Base-by-base conservation (phyloP, 371 early-diverging fungal genomes). In the Lichtheimia hyalospora region DNA sequence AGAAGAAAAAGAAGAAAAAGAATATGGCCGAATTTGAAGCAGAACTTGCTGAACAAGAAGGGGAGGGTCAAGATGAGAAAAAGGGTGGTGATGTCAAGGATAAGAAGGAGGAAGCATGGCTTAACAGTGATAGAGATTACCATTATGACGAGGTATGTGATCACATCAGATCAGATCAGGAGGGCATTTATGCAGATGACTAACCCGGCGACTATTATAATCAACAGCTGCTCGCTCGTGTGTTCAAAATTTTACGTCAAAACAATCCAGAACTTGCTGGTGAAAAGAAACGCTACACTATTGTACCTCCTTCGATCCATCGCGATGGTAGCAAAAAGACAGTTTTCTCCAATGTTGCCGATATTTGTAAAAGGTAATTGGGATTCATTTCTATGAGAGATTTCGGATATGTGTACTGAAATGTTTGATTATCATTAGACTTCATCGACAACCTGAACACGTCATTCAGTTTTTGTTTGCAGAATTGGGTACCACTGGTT, bases 401-500 rank as follows among this genome's bases (percentile, higher is more conserved):
- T 5, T 10, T 8, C 7, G 34, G 10, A 49, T 15, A 23, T 23
- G 18, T 49, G 14, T 48, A 40, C 48, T 44, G 6, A 52, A 14
- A 6, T 0, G 16, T 10, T 54, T 21, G 16, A 15, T 34, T 43
- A 7, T 24, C 21, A 27, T 8, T 48, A 78, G 89, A 66, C 94
- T 98, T 90, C 92, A 93, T 73, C 92, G 99, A 71, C 86, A 91
- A 54, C 91, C 94, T 16, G 97, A 98, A 44, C 99, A 99, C 82
- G 84, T 99, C 39, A 95, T 96, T 69, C 95, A 96, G 77, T 99
- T 90, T 84, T 84, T 99, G 70, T 97, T 94, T 77, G 92, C 96
- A 46, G 99, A 99, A 85, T 86, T 99, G 89, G 97, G 98, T 78
- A 96, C 98, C n/a, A 92, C 87, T 43, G 99, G 99, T 40, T 97